Evolutionary conservation across 116 monocot species (phyloP), one percentile per base, ranked within the genome.

Genomic region (Dioscorea cayenensis): DNA sequence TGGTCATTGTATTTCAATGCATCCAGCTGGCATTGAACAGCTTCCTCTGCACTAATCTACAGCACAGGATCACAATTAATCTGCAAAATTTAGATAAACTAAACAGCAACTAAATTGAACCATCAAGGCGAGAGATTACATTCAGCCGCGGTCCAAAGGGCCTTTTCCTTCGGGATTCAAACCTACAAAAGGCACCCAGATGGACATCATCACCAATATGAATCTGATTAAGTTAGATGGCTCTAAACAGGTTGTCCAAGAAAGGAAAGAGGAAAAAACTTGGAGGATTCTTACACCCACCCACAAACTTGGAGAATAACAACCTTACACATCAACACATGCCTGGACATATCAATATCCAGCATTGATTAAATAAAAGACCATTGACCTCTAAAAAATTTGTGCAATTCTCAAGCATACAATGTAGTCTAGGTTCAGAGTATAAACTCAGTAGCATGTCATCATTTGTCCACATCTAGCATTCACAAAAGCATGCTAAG

Each of bases 21-120:
- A 74, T 91, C 92, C 36, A 95, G 84, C 76, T 95, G 95, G 77
- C 74, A 82, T 60, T 87, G 79, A 13, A 95, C 87, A 13, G 92
- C 91, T 78, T 87, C 89, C 84, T 89, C 95, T 76, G 92, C 92
- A 80, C 76, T 95, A 78, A 89, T 87, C 95, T 95, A 77, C 77
- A 85, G 63, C 1, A 76, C 36, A 69, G 3, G 19, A 85, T 69
- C 20, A 29, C 14, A 60, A 55, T 16, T 16, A n/a, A 55, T 55
- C 55, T n/a, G 17, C 55, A 55, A 18, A 55, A 14, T 55, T 18
- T 5, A 18, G 55, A 51, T 51, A 19, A 16, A 55, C 1, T 14
- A 55, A 55, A 43, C 7, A 43, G 43, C 55, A 55, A 55, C 55
- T 10, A 43, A 43, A 10, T 43, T 0, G 6, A 55, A 55, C 17